Evolutionary conservation across 495 filamentous ascomycete species (phyloP).

Genomic region (Neurospora intermedia): DNA sequence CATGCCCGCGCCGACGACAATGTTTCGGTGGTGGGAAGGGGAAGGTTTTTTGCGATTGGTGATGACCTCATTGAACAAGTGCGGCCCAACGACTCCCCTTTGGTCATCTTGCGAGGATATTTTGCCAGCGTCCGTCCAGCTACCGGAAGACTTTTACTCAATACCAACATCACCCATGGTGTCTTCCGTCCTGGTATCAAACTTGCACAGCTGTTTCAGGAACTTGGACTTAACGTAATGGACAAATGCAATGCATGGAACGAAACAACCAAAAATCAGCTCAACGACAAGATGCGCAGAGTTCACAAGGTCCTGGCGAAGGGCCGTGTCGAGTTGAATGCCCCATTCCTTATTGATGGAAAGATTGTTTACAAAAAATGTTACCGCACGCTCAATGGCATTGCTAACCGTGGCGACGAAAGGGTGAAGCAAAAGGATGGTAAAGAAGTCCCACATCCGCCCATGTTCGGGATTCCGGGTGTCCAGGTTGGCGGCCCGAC

Average conservation of each 20-base stretch:
- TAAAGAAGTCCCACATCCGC: background rate
- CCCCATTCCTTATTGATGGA: conserved; percentile 14
- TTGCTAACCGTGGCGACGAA: conserved; percentile 24
- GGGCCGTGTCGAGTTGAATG: conserved; percentile 29
- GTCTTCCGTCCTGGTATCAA: conserved; percentile 28
- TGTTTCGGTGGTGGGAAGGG: conserved; percentile 25
- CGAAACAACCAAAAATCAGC: background rate
- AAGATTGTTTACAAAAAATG: background rate
- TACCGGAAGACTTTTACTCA: conserved; percentile 52
- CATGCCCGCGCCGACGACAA: conserved; percentile 22
- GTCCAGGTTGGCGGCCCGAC: background rate
- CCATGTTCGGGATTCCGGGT: background rate
- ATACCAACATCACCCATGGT: conserved; percentile 43
- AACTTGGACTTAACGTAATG: conserved; percentile 3
- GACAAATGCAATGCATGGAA: background rate
- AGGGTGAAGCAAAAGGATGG: background rate
- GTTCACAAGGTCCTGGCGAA: conserved; percentile 37
- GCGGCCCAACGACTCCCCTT: conserved; percentile 20
- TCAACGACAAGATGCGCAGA: background rate
- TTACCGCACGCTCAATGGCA: conserved; percentile 35
- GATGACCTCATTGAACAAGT: conserved; percentile 3
- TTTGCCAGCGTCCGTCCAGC: conserved; percentile 57
- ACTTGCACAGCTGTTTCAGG: conserved; percentile 15
- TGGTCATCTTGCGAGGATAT: conserved; percentile 49
- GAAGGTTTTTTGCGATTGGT: conserved; percentile 33